phyloP scores from a whole-genome alignment of 2,329 filamentous ascomycete genomes.

The Nothomitra cinnamomea region DNA sequence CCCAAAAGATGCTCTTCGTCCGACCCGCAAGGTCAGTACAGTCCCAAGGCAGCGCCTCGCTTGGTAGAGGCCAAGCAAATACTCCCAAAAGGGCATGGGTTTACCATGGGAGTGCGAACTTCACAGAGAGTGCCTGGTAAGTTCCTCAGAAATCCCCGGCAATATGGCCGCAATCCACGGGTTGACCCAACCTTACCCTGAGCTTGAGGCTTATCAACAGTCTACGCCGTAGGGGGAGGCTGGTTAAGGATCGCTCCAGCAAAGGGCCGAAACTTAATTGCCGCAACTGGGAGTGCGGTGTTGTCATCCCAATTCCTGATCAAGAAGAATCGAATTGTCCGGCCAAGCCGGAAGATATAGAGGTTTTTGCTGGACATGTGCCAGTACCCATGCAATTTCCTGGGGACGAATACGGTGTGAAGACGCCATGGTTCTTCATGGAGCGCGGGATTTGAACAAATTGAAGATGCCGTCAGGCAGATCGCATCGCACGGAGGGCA shows the following conservation, averaged over 20 bases:
- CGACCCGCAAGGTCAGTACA: slow-evolving; percentile 5
- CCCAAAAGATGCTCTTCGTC: slow-evolving; percentile 17
- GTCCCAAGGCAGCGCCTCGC: not conserved
- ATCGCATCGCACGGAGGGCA: not conserved
- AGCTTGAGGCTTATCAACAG: not conserved
- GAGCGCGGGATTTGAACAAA: slow-evolving; percentile 5
- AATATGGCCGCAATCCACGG: not conserved
- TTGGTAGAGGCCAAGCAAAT: not conserved
- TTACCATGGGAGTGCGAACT: slow-evolving; percentile 80
- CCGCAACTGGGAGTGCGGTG: slow-evolving; percentile 92
- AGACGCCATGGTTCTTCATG: slow-evolving; percentile 28
- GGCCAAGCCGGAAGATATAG: slow-evolving; percentile 19
- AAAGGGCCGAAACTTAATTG: slow-evolving; percentile 60
- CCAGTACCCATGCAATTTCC: slow-evolving; percentile 50
- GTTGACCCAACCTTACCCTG: not conserved
- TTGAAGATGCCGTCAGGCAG: not conserved
- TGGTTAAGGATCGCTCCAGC: slow-evolving; percentile 51
- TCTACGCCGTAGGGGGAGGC: slow-evolving; percentile 45
- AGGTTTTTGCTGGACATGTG: slow-evolving; percentile 36
- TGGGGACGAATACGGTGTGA: slow-evolving; percentile 30
- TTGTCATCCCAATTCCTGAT: slow-evolving; percentile 46
- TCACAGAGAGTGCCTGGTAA: slow-evolving; percentile 86
- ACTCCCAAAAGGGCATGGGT: slow-evolving; percentile 38
- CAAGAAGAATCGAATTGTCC: slow-evolving; percentile 9
- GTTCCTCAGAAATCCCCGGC: slow-evolving; percentile 17